Percentiles rank a stretch among this genome's conserved stretches.
These are phyloP conservation scores for Cinchona pubescens DNA, from an alignment of 257 asterid genomes.

Conservation along the genomic window DNA sequence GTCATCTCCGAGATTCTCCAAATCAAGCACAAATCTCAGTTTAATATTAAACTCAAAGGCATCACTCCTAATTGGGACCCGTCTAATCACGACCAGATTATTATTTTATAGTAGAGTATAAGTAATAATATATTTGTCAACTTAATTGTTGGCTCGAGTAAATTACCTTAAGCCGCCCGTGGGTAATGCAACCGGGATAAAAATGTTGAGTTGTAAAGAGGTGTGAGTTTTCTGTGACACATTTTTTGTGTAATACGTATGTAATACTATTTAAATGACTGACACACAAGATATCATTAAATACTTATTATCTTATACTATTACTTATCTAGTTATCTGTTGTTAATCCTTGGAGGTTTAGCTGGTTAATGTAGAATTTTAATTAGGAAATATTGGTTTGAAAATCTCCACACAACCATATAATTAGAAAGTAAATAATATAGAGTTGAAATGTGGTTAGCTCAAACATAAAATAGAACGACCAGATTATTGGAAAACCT, in stretches of 20 bases:
- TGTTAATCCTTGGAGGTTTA: not conserved
- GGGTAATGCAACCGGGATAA: not conserved
- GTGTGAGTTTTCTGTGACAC: too few relatives aligned
- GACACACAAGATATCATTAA: too few relatives aligned
- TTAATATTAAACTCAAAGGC: not conserved
- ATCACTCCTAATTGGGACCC: slow-evolving; percentile 13
- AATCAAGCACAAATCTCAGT: slow-evolving; percentile 18
- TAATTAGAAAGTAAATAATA: too few relatives aligned
- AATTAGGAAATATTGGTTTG: too few relatives aligned
- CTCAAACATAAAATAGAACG: too few relatives aligned
- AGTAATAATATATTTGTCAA: slow-evolving; percentile 1
- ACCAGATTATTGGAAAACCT: too few relatives aligned
- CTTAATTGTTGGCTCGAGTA: not conserved
- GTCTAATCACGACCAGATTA: not conserved
- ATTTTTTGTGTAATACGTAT: too few relatives aligned
- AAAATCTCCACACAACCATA: not conserved
- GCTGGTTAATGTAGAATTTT: not conserved
- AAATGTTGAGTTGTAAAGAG: not conserved
- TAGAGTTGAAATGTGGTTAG: too few relatives aligned
- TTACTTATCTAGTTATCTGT: too few relatives aligned
- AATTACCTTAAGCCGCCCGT: not conserved
- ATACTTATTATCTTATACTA: too few relatives aligned
- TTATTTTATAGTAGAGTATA: not conserved
- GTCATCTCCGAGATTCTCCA: slow-evolving; percentile 15
- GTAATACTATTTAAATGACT: too few relatives aligned